Evolutionary conservation across 192 early-diverging fungal species (phyloP).

Genomic region (Polychytrium aggregatum): DNA sequence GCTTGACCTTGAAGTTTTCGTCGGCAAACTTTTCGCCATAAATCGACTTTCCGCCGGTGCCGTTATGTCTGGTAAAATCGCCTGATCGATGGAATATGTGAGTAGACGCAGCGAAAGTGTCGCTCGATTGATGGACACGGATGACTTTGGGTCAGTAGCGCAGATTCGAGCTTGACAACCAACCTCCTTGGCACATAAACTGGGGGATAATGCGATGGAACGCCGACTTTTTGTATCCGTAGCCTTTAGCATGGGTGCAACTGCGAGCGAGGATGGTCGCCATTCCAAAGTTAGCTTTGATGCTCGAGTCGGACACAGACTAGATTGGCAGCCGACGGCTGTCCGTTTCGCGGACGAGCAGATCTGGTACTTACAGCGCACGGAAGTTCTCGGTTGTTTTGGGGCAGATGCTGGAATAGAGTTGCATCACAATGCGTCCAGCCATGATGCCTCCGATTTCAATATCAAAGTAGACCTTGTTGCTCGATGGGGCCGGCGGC

Average conservation of each 20-base stretch:
- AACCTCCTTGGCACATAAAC: constrained; percentile 31
- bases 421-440: constrained; percentile 26
- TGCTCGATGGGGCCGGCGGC: constrained; percentile 5
- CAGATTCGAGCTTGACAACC: too few relatives aligned
- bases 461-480: constrained; percentile 35
- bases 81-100: too few relatives aligned
- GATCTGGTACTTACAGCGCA: constrained; percentile 52
- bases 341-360: too few relatives aligned
- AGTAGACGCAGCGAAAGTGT: too few relatives aligned
- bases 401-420: constrained; percentile 22
- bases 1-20: constrained; percentile 51
- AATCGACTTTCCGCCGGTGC: constrained; percentile 84
- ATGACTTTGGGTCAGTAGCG: too few relatives aligned
- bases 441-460: constrained; percentile 18
- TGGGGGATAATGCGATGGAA: constrained; percentile 82
- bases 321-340: too few relatives aligned
- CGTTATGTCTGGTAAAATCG: constrained; percentile 73
- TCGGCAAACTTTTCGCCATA: constrained; percentile 69
- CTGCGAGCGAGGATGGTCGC: constrained; percentile 6
- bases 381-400: constrained; percentile 89
- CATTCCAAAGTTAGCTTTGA: too few relatives aligned
- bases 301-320: too few relatives aligned
- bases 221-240: constrained; percentile 59
- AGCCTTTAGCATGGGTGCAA: constrained; percentile 82
- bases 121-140: too few relatives aligned